phyloP scores from a whole-genome alignment of 73 alveolate genomes.

The Paramecium sonneborni region DNA sequence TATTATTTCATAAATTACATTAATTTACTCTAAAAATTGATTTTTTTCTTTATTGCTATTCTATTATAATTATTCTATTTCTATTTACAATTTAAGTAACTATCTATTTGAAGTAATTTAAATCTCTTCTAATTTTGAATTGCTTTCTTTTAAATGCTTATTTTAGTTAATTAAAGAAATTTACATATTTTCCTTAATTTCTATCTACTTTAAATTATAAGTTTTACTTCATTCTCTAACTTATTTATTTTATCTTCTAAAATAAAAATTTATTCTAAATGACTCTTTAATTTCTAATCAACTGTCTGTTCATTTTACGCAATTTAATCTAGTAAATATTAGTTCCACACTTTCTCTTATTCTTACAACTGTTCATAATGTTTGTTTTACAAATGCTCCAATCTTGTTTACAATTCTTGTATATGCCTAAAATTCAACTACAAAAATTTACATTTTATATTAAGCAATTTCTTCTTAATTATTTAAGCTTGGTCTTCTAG shows the following conservation, averaged over 20 bases:
- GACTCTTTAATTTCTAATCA: background rate
- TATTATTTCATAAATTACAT: background rate
- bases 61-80: background rate
- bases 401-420: background rate
- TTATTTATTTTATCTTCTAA: constrained; percentile 18
- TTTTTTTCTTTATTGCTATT: background rate
- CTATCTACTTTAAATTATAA: background rate
- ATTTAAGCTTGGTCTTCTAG: background rate
- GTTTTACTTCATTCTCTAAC: background rate
- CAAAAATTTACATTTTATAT: background rate
- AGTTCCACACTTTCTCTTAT: constrained; percentile 3
- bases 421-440: background rate
- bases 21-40: background rate
- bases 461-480: background rate
- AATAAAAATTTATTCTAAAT: background rate
- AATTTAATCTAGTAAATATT: background rate
- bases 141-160: background rate
- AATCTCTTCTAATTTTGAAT: background rate
- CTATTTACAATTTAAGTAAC: background rate
- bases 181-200: background rate
- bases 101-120: background rate
- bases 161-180: background rate
- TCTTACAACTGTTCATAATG: background rate
- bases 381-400: background rate
- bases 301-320: background rate